phyloP scores from a whole-genome alignment of 2,329 filamentous ascomycete species.

The Neopestalotiopsis rosae region DNA sequence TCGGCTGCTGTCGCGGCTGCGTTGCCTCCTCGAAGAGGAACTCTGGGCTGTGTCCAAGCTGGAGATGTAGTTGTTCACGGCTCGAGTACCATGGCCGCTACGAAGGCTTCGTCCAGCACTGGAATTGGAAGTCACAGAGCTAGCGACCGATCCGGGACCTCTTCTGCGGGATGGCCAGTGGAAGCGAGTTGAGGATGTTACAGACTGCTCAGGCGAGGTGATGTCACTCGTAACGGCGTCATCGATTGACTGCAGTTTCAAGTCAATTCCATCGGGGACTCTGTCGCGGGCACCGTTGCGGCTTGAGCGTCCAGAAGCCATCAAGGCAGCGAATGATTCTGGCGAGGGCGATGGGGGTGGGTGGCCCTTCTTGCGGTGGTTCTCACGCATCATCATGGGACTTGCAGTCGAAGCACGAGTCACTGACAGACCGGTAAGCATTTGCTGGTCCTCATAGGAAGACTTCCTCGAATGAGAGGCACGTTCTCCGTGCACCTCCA shows the following conservation, averaged over 20 bases:
- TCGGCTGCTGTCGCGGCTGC: conserved; percentile 60
- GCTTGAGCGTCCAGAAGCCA: conserved; percentile 62
- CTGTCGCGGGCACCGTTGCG: conserved; percentile 78
- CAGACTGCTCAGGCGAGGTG: conserved; percentile 62
- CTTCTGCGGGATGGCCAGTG: conserved; percentile 61
- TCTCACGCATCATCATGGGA: conserved; percentile 66
- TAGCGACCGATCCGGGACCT: conserved; percentile 60
- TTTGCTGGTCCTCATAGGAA: conserved; percentile 48
- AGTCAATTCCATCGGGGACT: conserved; percentile 72
- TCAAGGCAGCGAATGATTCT: conserved; percentile 66
- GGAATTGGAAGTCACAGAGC: conserved; percentile 62
- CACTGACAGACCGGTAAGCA: conserved; percentile 52
- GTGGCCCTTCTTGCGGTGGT: conserved; percentile 49
- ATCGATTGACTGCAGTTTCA: conserved; percentile 68
- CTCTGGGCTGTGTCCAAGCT: conserved; percentile 80
- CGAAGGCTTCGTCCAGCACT: conserved; percentile 56
- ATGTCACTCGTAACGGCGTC: conserved; percentile 56
- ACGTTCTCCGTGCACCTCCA: conserved; percentile 31
- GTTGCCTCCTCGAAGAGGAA: conserved; percentile 61
- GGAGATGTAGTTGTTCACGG: conserved; percentile 83
- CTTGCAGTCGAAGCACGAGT: conserved; percentile 71
- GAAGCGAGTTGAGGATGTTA: conserved; percentile 57
- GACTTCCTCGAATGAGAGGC: conserved; percentile 39
- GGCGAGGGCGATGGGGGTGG: conserved; percentile 72
- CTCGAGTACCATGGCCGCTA: conserved; percentile 63